Evolutionary conservation across 352 stramenopile genomes (phyloP).

Genomic region (Phytopythium ostracodes): DNA sequence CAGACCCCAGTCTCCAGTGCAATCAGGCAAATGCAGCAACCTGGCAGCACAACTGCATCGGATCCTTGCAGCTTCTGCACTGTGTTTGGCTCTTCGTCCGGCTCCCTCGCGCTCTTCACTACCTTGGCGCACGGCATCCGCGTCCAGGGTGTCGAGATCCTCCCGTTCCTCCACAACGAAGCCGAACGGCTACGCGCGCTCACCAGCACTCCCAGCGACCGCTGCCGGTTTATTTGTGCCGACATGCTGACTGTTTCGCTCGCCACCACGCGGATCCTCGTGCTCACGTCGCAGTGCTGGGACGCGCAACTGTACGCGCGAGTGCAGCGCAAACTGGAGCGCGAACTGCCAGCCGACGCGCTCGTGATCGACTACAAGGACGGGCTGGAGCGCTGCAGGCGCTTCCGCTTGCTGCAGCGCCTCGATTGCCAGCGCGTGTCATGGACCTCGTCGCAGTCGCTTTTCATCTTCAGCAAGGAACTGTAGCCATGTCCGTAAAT

Average conservation of each 20-base stretch:
- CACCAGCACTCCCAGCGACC: slow-evolving; percentile 8
- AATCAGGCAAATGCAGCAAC: slow-evolving; percentile 6
- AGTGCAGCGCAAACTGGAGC: slow-evolving; percentile 35
- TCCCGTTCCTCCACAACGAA: slow-evolving; percentile 33
- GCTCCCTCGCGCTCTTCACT: slow-evolving; percentile 50
- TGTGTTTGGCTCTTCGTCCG: slow-evolving; percentile 54
- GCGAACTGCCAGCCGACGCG: slow-evolving; percentile 20
- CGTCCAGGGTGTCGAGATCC: slow-evolving; percentile 44
- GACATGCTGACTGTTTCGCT: slow-evolving; percentile 43
- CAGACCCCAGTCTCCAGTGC: slow-evolving; percentile 11
- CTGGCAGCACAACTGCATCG: too few species aligned
- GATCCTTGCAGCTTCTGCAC: slow-evolving; percentile 14
- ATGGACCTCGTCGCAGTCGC: slow-evolving; percentile 31
- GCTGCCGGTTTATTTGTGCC: slow-evolving; percentile 26
- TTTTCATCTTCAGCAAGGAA: slow-evolving; percentile 14
- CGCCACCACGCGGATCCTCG: slow-evolving; percentile 20
- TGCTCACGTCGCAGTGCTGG: slow-evolving; percentile 68
- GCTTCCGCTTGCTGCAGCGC: slow-evolving; percentile 23
- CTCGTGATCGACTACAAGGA: slow-evolving; percentile 60
- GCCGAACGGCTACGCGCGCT: slow-evolving; percentile 15
- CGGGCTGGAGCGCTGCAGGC: slow-evolving; percentile 14
- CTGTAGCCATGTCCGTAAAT: neutral
- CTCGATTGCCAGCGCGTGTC: slow-evolving; percentile 31
- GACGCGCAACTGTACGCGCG: slow-evolving; percentile 28
- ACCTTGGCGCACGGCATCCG: slow-evolving; percentile 22